Base-by-base conservation (phyloP, 1,139 yeast species). In the Zygoascus meyerae region DNA sequence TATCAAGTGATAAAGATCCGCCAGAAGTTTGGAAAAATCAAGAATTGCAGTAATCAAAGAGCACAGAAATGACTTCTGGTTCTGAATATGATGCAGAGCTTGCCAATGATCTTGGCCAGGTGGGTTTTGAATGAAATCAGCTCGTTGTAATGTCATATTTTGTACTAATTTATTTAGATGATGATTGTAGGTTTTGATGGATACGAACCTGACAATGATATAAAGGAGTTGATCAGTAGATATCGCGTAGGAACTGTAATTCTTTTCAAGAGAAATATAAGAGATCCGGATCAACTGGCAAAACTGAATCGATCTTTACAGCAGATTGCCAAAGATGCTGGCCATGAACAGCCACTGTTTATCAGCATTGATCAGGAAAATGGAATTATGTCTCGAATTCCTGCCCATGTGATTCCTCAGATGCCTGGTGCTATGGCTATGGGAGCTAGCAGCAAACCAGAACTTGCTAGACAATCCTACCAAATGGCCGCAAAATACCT, bases 371-470 rank as follows among this genome's bases (percentile, higher is more conserved):
- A 72, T 49, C 73, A 69, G 49, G 75, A 71, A 63, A 70, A 55
- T 53, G 74, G 75, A 43, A 59, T 65, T 53, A 60, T 78, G 18
- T 73, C 79, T 6, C 40, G 55, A 30, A 34, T 52, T 10, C 48
- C 46, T 3, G 52, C 51, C 14, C 47, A 48, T 5, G 34, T 43
- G 32, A 49, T 51, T 3, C 53, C 53, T 12, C 82, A 78, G 55
- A 74, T 73, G 51, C 83, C 83, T 0, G 75, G 80, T 5, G 79
- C 81, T 8, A 77, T 78, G 81, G 81, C 79, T 2, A 59, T 78
- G 34, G 74, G 78, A 0, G 81, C 83, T 17, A 70, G 79, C 0
- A 74, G 74, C 1, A 74, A 75, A 47, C 61, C 69, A 4, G 72
- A 73, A 11, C 58, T 74, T 48, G 78, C 76, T 5, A 75, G 73